Base-by-base conservation (phyloP, 1,284 basidiomycete species). In the Ganoderma leucocontextum region DNA sequence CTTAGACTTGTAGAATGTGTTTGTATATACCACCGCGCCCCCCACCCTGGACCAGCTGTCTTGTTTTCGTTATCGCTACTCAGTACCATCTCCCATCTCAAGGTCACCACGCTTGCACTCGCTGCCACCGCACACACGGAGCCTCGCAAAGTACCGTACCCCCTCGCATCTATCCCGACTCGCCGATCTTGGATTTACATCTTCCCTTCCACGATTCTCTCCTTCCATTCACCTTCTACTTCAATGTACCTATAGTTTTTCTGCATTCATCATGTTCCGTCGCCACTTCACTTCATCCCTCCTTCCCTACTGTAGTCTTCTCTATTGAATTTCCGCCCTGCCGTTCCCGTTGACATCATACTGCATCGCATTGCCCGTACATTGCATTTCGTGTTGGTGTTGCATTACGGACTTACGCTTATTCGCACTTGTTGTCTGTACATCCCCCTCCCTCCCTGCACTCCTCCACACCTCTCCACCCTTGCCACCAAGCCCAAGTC, bases 1-100 rank as follows among this genome's bases (percentile, higher is more conserved):
- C 53, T 29, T 57, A 53, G 62, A 63, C 62, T 33, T 41, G 62
- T 57, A 57, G 49, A 57, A 15, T 33, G 42, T n/a, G 8, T 29
- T 38, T 60, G 35, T 60, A 60, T 65, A 60, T 65, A 65, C 64
- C 58, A 60, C 57, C 22, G 19, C 22, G 15, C 42, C 22, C 36
- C 42, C 41, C 55, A 22, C 33, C 42, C 33, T 25, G 41, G 36
- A n/a, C 29, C 53, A 55, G 29, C n/a, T n/a, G n/a, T 22, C 10
- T 29, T 47, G 22, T 58, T 17, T 53, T 39, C 52, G 25, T 25
- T 47, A 53, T 33, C 25, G 39, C 41, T 25, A 17, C 61, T 25
- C n/a, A 15, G 47, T 25, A 49, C 22, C 35, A 53, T 41, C 35
- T 38, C 22, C 10, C 33, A 25, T 42, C 58, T 29, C 58, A 41